A percentile compares a stretch with the other conserved stretches of the same genome.
These are phyloP conservation scores for Fusarium redolens DNA, from an alignment of 2,329 filamentous ascomycete species.

Conservation along the genomic window DNA sequence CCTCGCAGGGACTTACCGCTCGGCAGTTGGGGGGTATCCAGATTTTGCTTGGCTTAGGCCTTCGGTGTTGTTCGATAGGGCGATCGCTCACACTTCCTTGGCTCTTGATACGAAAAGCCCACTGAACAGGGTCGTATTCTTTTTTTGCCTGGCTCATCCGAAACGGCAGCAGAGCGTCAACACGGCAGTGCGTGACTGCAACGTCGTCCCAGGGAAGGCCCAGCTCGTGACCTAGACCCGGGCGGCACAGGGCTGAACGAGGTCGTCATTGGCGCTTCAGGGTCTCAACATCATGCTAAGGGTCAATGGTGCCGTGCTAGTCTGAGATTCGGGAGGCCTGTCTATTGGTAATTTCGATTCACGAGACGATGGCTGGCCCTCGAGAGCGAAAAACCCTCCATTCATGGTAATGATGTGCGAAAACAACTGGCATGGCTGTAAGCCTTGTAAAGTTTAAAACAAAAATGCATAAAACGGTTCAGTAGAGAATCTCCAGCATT, in stretches of 20 bases:
- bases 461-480: not conserved
- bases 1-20: constrained; percentile 35
- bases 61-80: constrained; percentile 2
- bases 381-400: not conserved
- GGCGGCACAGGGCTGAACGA: constrained; percentile 33
- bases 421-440: not conserved
- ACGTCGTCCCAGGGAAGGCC: not conserved
- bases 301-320: constrained; percentile 3
- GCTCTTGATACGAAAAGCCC: constrained; percentile 23
- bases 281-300: constrained; percentile 13
- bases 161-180: constrained; percentile 24
- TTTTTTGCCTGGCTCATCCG: not conserved
- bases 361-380: not conserved
- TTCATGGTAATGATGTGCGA: not conserved
- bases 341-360: constrained; percentile 15
- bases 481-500: constrained; percentile 5
- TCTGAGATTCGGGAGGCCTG: not conserved
- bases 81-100: not conserved
- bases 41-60: constrained; percentile 4
- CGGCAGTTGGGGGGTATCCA: constrained; percentile 32
- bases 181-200: constrained; percentile 22
- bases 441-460: not conserved
- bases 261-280: constrained; percentile 2
- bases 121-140: constrained; percentile 21
- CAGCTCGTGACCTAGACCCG: not conserved